Evolutionary conservation across 140 eudicot genomes (phyloP).

Genomic region (Ambrosia hybrid): DNA sequence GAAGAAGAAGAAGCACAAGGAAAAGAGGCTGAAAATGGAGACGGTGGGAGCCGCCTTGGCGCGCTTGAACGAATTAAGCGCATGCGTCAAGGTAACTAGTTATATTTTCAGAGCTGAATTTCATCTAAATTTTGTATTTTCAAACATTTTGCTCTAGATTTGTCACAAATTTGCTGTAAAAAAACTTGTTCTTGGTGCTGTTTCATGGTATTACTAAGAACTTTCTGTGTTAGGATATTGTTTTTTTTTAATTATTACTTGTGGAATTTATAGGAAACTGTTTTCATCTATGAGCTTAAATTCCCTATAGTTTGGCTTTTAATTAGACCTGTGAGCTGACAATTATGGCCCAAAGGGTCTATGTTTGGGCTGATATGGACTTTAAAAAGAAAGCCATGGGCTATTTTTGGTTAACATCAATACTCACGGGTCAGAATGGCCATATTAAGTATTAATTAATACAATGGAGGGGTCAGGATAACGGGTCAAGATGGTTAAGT

Average conservation of each 20-base stretch:
- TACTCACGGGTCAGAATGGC: too few relatives aligned
- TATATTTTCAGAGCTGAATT: background rate
- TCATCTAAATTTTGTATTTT: constrained; percentile 16
- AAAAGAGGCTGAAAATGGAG: constrained; percentile 36
- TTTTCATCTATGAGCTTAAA: background rate
- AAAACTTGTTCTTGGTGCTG: constrained; percentile 13
- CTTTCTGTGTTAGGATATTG: constrained; percentile 16
- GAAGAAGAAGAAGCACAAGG: constrained; percentile 33
- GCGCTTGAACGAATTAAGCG: constrained; percentile 80
- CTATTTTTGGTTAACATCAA: too few relatives aligned
- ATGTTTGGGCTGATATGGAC: too few relatives aligned
- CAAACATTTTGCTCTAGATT: constrained; percentile 7
- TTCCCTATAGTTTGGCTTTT: background rate
- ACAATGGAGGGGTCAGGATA: too few relatives aligned
- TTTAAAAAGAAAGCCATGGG: too few relatives aligned
- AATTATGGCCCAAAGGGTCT: too few relatives aligned
- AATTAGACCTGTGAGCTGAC: too few relatives aligned
- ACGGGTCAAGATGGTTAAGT: too few relatives aligned
- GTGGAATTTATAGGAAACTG: constrained; percentile 3
- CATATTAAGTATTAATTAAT: too few relatives aligned
- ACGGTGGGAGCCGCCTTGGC: constrained; percentile 56
- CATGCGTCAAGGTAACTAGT: constrained; percentile 48
- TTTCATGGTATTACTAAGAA: constrained; percentile 18
- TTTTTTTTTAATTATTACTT: background rate
- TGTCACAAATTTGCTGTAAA: constrained; percentile 9